Percentiles rank a stretch among this genome's conserved stretches.
Conservation (phyloP, 179 eudicot genomes). For the Gypsophila paniculata region DNA sequence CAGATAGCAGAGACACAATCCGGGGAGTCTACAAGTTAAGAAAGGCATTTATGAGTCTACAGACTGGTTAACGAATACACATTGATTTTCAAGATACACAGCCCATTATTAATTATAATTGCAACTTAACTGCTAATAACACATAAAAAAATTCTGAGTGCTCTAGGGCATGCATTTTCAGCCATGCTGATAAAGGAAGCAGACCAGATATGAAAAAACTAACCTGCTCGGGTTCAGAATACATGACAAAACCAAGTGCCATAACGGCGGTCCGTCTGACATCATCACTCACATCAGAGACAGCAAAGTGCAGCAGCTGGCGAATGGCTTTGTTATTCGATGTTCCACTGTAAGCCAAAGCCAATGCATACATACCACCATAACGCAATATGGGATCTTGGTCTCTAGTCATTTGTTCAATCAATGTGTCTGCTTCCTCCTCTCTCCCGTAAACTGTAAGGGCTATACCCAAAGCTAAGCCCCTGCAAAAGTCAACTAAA, state of each 20-base stretch:
- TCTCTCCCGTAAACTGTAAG: conserved; percentile 97
- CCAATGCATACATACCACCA: conserved; percentile 98
- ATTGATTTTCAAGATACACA: no score
- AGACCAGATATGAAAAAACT: conserved; percentile 19
- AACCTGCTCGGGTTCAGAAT: conserved; percentile 97
- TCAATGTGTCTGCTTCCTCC: conserved; percentile 91
- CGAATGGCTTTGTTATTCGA: conserved; percentile 95
- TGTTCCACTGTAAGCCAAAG: conserved; percentile 94
- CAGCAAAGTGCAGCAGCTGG: conserved; percentile 96
- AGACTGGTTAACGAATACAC: no score
- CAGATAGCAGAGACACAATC: conserved; percentile 80
- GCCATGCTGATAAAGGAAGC: neutral
- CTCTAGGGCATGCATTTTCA: neutral
- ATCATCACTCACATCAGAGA: conserved; percentile 95
- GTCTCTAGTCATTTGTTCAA: conserved; percentile 96
- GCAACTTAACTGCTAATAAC: no score
- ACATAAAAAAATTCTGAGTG: neutral
- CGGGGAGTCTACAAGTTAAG: conserved; percentile 72
- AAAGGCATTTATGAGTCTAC: no score
- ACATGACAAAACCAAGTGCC: conserved; percentile 94
- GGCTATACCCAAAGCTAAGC: conserved; percentile 88
- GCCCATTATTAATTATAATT: no score
- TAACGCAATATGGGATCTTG: conserved; percentile 95
- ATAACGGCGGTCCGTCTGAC: conserved; percentile 94
- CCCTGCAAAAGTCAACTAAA: conserved; percentile 43